phyloP scores from a whole-genome alignment of 495 filamentous ascomycete species.

The Neurospora sp. region DNA sequence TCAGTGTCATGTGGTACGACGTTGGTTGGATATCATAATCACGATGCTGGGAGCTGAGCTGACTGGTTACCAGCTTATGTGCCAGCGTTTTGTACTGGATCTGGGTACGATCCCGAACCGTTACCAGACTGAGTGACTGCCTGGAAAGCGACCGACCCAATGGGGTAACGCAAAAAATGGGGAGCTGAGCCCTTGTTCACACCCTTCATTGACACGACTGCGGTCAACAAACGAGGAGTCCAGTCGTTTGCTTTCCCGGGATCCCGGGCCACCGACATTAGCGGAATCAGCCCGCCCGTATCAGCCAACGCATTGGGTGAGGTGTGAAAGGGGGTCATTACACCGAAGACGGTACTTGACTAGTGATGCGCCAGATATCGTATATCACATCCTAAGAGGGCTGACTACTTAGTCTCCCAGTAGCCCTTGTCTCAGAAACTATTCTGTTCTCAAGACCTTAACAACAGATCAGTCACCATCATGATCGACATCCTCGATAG shows the following conservation, averaged over 20 bases:
- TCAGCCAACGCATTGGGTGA: background rate
- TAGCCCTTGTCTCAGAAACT: background rate
- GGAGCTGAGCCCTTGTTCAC: background rate
- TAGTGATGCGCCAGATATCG: background rate
- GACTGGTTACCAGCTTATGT: background rate
- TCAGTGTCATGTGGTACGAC: background rate
- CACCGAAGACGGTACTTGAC: background rate
- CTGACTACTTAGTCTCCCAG: background rate
- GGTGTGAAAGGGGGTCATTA: background rate
- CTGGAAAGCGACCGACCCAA: background rate
- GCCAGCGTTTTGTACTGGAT: background rate
- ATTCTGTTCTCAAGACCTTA: background rate
- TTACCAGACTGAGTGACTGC: background rate
- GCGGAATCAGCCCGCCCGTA: background rate
- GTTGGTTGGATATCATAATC: background rate
- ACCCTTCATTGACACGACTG: background rate
- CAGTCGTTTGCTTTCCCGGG: background rate
- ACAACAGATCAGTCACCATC: background rate
- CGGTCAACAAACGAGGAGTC: background rate
- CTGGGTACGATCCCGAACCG: background rate
- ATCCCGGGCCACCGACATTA: background rate
- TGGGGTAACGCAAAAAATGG: background rate
- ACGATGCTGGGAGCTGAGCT: background rate
- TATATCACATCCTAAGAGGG: background rate
- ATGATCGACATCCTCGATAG: conserved; percentile 32